phyloP scores from a whole-genome alignment of 352 stramenopile genomes.

The Phytophthora nicotianae region DNA sequence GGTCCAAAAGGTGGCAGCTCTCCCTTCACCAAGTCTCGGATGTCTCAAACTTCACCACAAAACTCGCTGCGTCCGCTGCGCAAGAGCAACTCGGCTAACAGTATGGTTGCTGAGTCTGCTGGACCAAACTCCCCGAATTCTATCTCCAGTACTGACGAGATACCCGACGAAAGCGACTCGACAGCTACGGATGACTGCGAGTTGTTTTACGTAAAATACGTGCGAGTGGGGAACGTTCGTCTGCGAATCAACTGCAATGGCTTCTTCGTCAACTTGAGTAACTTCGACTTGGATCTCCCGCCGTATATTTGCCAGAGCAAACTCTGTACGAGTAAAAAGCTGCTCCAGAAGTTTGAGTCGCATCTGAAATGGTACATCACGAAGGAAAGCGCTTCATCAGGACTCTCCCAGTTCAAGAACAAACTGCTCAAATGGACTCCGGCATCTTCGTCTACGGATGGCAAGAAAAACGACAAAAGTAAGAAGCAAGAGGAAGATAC shows the following conservation, averaged over 20 bases:
- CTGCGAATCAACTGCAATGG: conserved; percentile 85
- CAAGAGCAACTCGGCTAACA: conserved; percentile 27
- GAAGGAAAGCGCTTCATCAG: conserved; percentile 81
- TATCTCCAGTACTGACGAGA: conserved; percentile 12
- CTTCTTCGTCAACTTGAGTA: conserved; percentile 85
- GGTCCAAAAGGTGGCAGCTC: conserved; percentile 25
- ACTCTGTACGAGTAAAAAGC: conserved; percentile 81
- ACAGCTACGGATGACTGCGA: conserved; percentile 59
- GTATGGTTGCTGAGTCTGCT: conserved; percentile 23
- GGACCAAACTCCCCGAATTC: conserved; percentile 22
- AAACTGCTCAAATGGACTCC: conserved; percentile 84
- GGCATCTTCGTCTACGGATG: conserved; percentile 32
- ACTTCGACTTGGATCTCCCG: conserved; percentile 80
- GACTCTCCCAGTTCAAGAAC: conserved; percentile 88
- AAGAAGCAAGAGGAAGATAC: conserved; percentile 65
- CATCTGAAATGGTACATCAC: conserved; percentile 86
- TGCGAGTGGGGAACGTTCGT: conserved; percentile 78
- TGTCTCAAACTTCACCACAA: conserved; percentile 12
- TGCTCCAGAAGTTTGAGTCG: conserved; percentile 84
- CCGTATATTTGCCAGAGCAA: conserved; percentile 84
- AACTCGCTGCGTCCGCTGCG: conserved; percentile 16
- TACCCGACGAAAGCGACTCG: conserved; percentile 57
- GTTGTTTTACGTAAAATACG: conserved; percentile 89
- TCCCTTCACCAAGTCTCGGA: conserved; percentile 25
- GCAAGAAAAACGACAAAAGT: conserved; percentile 73